phyloP scores from a whole-genome alignment of 208 protist species.

The Acanthamoeba castellanii region DNA sequence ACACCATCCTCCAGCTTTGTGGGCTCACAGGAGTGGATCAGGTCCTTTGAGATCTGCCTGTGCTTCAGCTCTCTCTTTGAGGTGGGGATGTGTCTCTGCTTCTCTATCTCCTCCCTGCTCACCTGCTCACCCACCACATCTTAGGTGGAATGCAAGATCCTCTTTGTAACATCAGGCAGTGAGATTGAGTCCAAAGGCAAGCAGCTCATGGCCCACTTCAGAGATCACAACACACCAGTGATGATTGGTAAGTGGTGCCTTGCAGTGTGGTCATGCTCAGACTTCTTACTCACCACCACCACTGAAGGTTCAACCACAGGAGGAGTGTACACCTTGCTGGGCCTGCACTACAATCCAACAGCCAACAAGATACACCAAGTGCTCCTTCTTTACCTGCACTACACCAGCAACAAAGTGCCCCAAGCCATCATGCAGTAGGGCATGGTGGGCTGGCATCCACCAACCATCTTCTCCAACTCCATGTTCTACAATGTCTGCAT shows the following conservation, averaged over 20 bases:
- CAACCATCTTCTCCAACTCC: slow-evolving; percentile 44
- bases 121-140: no score
- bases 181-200: slow-evolving; percentile 56
- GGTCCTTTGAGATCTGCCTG: slow-evolving; percentile 63
- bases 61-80: slow-evolving; percentile 43
- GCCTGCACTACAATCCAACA: not conserved
- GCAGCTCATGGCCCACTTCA: slow-evolving; percentile 44
- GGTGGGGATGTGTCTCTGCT: not conserved
- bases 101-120: not conserved
- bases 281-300: no score
- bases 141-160: slow-evolving; percentile 52
- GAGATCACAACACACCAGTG: not conserved
- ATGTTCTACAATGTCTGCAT: slow-evolving; percentile 72
- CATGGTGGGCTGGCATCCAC: slow-evolving; percentile 6
- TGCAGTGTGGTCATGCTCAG: not conserved
- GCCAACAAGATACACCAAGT: not conserved
- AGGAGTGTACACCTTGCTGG: slow-evolving; percentile 33
- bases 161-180: slow-evolving; percentile 17
- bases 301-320: slow-evolving; percentile 52
- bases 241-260: slow-evolving; percentile 17
- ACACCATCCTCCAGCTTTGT: slow-evolving; percentile 51
- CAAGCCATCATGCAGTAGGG: not conserved
- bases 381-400: slow-evolving; percentile 26
- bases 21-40: slow-evolving; percentile 39
- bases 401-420: not conserved